These are phyloP conservation scores for Salvia miltiorrhiza DNA, from an alignment of 257 asterid species.

Conservation along the genomic window DNA sequence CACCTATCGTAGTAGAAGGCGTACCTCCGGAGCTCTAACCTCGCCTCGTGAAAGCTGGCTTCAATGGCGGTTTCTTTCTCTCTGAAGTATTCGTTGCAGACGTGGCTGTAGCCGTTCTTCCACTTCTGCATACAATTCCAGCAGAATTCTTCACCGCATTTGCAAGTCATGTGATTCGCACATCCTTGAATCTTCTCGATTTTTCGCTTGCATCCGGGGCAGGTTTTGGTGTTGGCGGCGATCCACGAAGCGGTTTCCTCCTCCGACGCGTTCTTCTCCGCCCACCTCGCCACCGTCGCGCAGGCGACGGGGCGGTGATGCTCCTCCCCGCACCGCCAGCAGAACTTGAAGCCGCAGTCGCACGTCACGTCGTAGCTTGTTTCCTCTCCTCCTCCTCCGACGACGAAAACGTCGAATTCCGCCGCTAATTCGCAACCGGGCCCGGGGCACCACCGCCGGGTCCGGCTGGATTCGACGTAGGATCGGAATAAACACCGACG, in stretches of 20 bases:
- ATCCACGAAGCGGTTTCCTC: slow-evolving; percentile 27
- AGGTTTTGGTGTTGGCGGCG: slow-evolving; percentile 32
- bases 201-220: slow-evolving; percentile 38
- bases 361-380: slow-evolving; percentile 29
- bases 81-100: background rate
- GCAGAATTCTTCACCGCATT: slow-evolving; percentile 28
- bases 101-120: background rate
- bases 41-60: background rate
- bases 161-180: slow-evolving; percentile 35
- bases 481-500: slow-evolving; percentile 8
- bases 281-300: slow-evolving; percentile 35
- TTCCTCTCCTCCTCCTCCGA: background rate
- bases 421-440: slow-evolving; percentile 37
- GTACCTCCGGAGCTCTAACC: slow-evolving; percentile 12
- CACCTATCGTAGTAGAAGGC: slow-evolving; percentile 37
- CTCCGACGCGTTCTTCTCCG: slow-evolving; percentile 24
- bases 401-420: background rate
- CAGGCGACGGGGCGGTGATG: slow-evolving; percentile 43
- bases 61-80: slow-evolving; percentile 2
- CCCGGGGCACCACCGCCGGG: slow-evolving; percentile 37
- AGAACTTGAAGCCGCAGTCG: slow-evolving; percentile 28
- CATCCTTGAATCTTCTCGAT: slow-evolving; percentile 40
- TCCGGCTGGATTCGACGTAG: slow-evolving; percentile 20
- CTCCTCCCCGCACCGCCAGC: slow-evolving; percentile 41
- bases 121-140: slow-evolving; percentile 19